These are phyloP conservation scores for Lyophyllum atratum DNA, from an alignment of 768 basidiomycete genomes.

Conservation along the genomic window DNA sequence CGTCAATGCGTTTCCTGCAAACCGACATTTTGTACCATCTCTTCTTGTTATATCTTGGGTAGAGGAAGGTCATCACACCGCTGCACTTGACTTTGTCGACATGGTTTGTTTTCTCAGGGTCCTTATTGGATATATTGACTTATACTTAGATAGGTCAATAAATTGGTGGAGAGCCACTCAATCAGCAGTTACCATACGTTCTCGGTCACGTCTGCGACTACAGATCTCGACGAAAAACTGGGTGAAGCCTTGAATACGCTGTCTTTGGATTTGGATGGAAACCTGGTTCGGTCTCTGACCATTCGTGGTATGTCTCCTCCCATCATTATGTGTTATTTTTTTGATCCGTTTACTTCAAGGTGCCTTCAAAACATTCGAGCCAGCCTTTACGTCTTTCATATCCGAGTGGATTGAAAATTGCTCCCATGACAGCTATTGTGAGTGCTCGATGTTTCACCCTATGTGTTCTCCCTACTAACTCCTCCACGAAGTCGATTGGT, in stretches of 20 bases:
- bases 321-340: not conserved
- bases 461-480: slow-evolving; percentile 3
- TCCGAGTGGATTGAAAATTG: slow-evolving; percentile 51
- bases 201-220: slow-evolving; percentile 48
- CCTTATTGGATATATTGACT: not conserved
- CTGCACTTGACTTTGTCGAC: slow-evolving; percentile 50
- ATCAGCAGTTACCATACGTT: slow-evolving; percentile 46
- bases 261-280: slow-evolving; percentile 58
- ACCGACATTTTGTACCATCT: slow-evolving; percentile 63
- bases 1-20: slow-evolving; percentile 50
- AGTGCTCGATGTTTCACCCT: slow-evolving; percentile 20
- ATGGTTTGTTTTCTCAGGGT: slow-evolving; percentile 48
- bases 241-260: slow-evolving; percentile 39
- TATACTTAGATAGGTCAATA: slow-evolving; percentile 41
- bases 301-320: slow-evolving; percentile 41
- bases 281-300: slow-evolving; percentile 47
- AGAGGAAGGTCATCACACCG: slow-evolving; percentile 38
- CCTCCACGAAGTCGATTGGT: slow-evolving; percentile 55
- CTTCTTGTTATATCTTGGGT: slow-evolving; percentile 65
- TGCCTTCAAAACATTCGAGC: slow-evolving; percentile 44
- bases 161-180: slow-evolving; percentile 44
- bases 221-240: slow-evolving; percentile 62
- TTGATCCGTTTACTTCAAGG: slow-evolving; percentile 23
- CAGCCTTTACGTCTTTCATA: slow-evolving; percentile 38
- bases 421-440: slow-evolving; percentile 45